phyloP scores from a whole-genome alignment of 345 rosid genomes.

The Lumnitzera racemosa region DNA sequence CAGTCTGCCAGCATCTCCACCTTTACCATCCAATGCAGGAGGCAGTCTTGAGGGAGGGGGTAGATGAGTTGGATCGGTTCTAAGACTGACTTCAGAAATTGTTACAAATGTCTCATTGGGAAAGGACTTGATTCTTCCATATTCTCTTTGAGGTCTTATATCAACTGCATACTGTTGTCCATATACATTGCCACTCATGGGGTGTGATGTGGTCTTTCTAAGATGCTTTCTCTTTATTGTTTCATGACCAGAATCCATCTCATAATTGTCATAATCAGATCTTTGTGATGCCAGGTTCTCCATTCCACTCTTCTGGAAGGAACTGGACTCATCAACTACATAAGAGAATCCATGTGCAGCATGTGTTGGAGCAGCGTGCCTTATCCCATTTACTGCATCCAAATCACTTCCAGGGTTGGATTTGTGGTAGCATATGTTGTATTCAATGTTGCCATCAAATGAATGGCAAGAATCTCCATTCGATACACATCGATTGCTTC shows the following conservation, averaged over 20 bases:
- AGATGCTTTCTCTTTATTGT: slow-evolving; percentile 27
- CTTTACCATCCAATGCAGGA: slow-evolving; percentile 34
- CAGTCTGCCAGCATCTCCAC: slow-evolving; percentile 21
- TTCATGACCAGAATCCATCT: slow-evolving; percentile 23
- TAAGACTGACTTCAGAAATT: slow-evolving; percentile 68
- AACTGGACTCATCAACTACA: slow-evolving; percentile 39
- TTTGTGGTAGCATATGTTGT: slow-evolving; percentile 64
- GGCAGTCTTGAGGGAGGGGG: slow-evolving; percentile 92
- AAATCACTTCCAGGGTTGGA: slow-evolving; percentile 28
- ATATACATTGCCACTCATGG: slow-evolving; percentile 16
- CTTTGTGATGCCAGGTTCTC: slow-evolving; percentile 18
- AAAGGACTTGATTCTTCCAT: slow-evolving; percentile 28
- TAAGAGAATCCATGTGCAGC: slow-evolving; percentile 47
- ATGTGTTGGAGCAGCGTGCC: slow-evolving; percentile 34
- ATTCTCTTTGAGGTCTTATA: slow-evolving; percentile 21
- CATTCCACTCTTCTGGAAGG: slow-evolving; percentile 18
- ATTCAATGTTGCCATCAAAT: slow-evolving; percentile 48
- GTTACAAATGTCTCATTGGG: slow-evolving; percentile 51
- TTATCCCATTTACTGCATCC: slow-evolving; percentile 38
- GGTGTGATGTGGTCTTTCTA: slow-evolving; percentile 35
- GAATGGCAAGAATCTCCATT: slow-evolving; percentile 57
- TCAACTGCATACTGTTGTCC: slow-evolving; percentile 25
- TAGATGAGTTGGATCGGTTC: slow-evolving; percentile 66
- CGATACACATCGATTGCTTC: slow-evolving; percentile 34
- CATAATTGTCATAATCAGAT: slow-evolving; percentile 23